Evolutionary conservation across 2,329 filamentous ascomycete genomes (phyloP).

Genomic region (Arthrobotrys iridis): DNA sequence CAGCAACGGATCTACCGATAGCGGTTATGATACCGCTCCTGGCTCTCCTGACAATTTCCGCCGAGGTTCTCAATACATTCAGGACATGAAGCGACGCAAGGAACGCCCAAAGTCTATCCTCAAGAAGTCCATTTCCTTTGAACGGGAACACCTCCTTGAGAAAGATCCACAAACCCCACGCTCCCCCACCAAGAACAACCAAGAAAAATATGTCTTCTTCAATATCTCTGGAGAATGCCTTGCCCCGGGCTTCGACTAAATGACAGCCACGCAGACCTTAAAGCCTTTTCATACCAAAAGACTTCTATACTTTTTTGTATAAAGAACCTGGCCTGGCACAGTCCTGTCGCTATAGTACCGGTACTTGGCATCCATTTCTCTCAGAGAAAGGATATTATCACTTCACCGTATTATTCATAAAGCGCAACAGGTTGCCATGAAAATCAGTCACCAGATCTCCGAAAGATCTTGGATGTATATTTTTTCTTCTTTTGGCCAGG

Average conservation of each 20-base stretch:
- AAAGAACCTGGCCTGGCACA: conserved; percentile 49
- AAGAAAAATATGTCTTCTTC: conserved; percentile 53
- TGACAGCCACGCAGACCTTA: conserved; percentile 11
- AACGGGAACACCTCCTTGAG: conserved; percentile 51
- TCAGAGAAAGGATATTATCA: conserved; percentile 30
- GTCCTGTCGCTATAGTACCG: conserved; percentile 49
- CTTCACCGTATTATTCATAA: conserved; percentile 48
- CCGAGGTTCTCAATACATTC: conserved; percentile 48
- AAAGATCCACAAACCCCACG: conserved; percentile 44
- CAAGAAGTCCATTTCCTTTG: conserved; percentile 50
- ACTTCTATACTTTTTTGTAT: conserved; percentile 35
- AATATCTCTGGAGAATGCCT: conserved; percentile 51
- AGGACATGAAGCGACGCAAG: conserved; percentile 53
- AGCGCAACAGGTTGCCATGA: conserved; percentile 54
- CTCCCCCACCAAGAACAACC: conserved; percentile 49
- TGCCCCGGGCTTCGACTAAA: conserved; percentile 53
- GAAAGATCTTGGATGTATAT: conserved; percentile 14
- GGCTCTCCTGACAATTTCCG: conserved; percentile 47
- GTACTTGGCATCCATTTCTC: conserved; percentile 35
- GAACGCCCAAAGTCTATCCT: conserved; percentile 53
- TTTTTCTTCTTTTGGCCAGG: conserved; percentile 38
- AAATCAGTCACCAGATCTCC: conserved; percentile 19
- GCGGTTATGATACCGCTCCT: conserved; percentile 47
- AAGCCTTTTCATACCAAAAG: conserved; percentile 45
- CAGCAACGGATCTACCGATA: conserved; percentile 50